Evolutionary conservation across 768 basidiomycete genomes (phyloP).

Genomic region (Suillus alpinus): DNA sequence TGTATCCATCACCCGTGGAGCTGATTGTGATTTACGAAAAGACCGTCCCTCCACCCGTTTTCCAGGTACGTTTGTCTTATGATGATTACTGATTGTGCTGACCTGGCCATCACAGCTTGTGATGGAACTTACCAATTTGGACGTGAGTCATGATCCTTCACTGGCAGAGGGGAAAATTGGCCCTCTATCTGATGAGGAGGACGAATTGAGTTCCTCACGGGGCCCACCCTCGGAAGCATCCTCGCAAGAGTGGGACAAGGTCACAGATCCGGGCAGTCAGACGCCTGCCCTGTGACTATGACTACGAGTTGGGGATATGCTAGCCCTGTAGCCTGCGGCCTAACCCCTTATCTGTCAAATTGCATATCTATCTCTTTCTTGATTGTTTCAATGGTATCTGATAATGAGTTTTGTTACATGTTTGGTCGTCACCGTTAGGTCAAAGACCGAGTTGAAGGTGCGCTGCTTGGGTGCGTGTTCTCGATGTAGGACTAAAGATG

Average conservation of each 20-base stretch:
- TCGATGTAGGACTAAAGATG: conserved; percentile 15
- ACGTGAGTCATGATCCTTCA: conserved; percentile 68
- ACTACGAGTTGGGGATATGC: conserved; percentile 29
- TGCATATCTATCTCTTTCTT: conserved; percentile 16
- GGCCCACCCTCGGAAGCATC: conserved; percentile 84
- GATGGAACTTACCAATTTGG: conserved; percentile 82
- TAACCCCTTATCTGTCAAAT: conserved; percentile 15
- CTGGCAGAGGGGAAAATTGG: conserved; percentile 31
- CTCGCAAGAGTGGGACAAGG: conserved; percentile 87
- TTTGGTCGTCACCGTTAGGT: conserved; percentile 43
- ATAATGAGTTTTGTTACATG: conserved; percentile 42
- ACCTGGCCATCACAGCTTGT: conserved; percentile 45
- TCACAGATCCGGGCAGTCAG: conserved; percentile 71
- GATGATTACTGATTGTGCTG: conserved; percentile 3
- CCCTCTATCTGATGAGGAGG: conserved; percentile 44
- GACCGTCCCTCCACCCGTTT: conserved; percentile 77
- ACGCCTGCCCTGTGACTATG: conserved; percentile 43
- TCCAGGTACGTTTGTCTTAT: conserved; percentile 52
- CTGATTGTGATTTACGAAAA: conserved; percentile 93
- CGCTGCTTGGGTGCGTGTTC: conserved; percentile 33
- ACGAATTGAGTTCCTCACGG: conserved; percentile 55
- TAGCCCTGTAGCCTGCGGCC: conserved; percentile 20
- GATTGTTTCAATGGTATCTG: conserved; percentile 44
- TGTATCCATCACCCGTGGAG: conserved; percentile 94
- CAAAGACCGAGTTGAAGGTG: conserved; percentile 71